A percentile compares a stretch with the other conserved stretches of the same genome.
These are phyloP conservation scores for Tardiomyces blankii DNA, from an alignment of 1,139 yeast species.

Conservation along the genomic window DNA sequence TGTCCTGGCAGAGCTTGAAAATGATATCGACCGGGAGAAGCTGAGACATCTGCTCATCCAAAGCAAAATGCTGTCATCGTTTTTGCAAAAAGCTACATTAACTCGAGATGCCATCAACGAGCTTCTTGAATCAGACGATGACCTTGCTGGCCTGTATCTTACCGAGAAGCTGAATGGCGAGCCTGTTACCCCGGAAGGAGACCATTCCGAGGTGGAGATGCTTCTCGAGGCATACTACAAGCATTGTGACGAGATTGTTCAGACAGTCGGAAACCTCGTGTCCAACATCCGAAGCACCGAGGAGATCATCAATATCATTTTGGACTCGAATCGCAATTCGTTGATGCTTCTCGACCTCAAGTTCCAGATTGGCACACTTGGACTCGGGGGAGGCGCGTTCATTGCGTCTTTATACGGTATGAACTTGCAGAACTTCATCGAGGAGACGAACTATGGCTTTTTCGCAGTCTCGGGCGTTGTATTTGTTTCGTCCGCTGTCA, in stretches of 20 bases:
- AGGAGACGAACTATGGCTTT: slow-evolving; percentile 64
- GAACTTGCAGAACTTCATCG: slow-evolving; percentile 88
- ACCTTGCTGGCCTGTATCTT: slow-evolving; percentile 73
- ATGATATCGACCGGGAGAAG: slow-evolving; percentile 73
- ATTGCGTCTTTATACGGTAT: slow-evolving; percentile 90
- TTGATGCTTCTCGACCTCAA: slow-evolving; percentile 84
- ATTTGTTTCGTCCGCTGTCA: slow-evolving; percentile 29
- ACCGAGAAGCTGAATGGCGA: slow-evolving; percentile 35
- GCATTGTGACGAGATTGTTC: slow-evolving; percentile 95
- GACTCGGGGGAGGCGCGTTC: slow-evolving; percentile 73
- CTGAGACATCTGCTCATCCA: slow-evolving; percentile 70
- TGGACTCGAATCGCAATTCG: slow-evolving; percentile 92
- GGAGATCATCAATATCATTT: slow-evolving; percentile 87
- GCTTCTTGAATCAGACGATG: slow-evolving; percentile 83
- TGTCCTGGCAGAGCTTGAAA: slow-evolving; percentile 72
- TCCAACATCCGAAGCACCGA: slow-evolving; percentile 88
- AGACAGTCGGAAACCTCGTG: slow-evolving; percentile 74
- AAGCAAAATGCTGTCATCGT: slow-evolving; percentile 70
- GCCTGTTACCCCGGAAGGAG: slow-evolving; percentile 34
- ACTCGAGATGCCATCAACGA: slow-evolving; percentile 84
- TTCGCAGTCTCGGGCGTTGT: slow-evolving; percentile 46
- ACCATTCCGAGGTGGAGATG: slow-evolving; percentile 70
- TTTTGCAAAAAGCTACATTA: slow-evolving; percentile 72
- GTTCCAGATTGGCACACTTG: slow-evolving; percentile 81
- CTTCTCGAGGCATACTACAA: slow-evolving; percentile 85